These are phyloP conservation scores for Monosporascus cannonballus DNA, from an alignment of 2,329 filamentous ascomycete genomes.

Conservation along the genomic window DNA sequence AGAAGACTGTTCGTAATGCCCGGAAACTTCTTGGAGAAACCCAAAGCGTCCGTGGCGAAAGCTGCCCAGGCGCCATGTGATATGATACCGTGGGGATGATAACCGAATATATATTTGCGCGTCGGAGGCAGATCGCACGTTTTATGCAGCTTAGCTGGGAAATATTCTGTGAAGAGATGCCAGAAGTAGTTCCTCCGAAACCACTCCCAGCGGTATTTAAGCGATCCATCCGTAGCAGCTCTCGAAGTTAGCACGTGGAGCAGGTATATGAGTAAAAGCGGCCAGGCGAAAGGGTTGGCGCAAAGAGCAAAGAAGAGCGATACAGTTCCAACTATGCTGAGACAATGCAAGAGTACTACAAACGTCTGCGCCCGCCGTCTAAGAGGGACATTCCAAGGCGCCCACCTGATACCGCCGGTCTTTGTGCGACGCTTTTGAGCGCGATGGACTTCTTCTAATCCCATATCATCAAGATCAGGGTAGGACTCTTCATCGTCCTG, in stretches of 20 bases:
- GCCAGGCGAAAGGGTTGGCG: slow-evolving; percentile 89
- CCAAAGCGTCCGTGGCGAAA: slow-evolving; percentile 84
- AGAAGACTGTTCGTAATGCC: slow-evolving; percentile 91
- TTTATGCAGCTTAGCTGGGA: slow-evolving; percentile 81
- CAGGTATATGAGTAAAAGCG: slow-evolving; percentile 67
- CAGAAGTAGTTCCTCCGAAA: slow-evolving; percentile 70
- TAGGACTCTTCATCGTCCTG: slow-evolving; percentile 25
- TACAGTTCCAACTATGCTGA: slow-evolving; percentile 63
- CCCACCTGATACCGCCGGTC: slow-evolving; percentile 66
- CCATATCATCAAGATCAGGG: slow-evolving; percentile 27
- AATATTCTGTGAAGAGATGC: slow-evolving; percentile 89
- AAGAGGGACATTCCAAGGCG: slow-evolving; percentile 69
- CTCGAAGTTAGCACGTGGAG: slow-evolving; percentile 78
- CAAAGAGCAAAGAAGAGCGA: slow-evolving; percentile 86
- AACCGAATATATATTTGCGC: slow-evolving; percentile 93
- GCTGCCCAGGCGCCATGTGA: slow-evolving; percentile 91
- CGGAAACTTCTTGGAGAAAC: slow-evolving; percentile 81
- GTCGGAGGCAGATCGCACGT: slow-evolving; percentile 72
- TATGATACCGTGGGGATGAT: slow-evolving; percentile 97
- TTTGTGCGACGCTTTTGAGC: slow-evolving; percentile 12
- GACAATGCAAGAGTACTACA: slow-evolving; percentile 67
- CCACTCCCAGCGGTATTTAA: slow-evolving; percentile 69
- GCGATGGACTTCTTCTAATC: slow-evolving; percentile 20
- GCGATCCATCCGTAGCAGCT: slow-evolving; percentile 66
- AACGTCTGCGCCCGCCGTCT: slow-evolving; percentile 70